Percentiles rank a stretch among this genome's conserved stretches.
These are phyloP conservation scores for Dispira parvispora DNA, from an alignment of 192 early-diverging fungal species.

Conservation along the genomic window DNA sequence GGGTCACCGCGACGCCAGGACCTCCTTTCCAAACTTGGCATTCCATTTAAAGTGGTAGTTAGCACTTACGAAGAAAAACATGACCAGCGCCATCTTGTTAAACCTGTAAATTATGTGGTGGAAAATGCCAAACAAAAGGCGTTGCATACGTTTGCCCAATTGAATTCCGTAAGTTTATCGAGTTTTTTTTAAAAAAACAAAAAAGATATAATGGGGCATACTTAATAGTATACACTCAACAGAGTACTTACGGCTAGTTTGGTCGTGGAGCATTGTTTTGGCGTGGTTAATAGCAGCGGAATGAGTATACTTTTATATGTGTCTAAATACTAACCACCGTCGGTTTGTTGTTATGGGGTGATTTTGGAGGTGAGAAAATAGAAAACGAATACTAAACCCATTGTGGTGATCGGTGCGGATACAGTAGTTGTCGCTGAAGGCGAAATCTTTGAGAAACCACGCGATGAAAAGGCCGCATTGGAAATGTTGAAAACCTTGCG, in stretches of 20 bases:
- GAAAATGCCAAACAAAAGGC: constrained; percentile 56
- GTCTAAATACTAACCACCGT: no score
- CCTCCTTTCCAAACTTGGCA: constrained; percentile 32
- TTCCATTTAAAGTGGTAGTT: constrained; percentile 36
- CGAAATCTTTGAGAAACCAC: constrained; percentile 75
- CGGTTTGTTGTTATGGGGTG: no score
- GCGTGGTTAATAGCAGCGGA: no score
- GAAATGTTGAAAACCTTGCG: constrained; percentile 25
- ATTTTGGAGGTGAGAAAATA: no score
- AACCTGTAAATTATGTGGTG: constrained; percentile 47
- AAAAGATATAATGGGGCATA: no score
- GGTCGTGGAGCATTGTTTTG: no score
- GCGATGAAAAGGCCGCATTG: constrained; percentile 47
- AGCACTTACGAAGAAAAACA: constrained; percentile 68
- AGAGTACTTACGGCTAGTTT: no score
- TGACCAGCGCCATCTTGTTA: constrained; percentile 40
- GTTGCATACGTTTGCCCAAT: constrained; percentile 36
- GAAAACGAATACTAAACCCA: constrained; percentile 13
- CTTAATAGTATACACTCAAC: no score
- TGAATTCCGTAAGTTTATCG: not conserved
- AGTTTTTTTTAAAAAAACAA: no score
- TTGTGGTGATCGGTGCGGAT: constrained; percentile 67
- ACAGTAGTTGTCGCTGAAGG: constrained; percentile 49
- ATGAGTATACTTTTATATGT: no score
- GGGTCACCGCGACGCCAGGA: constrained; percentile 65